Percentiles rank a stretch among this genome's conserved stretches.
Evolutionary conservation across 2,329 filamentous ascomycete genomes (phyloP).

Genomic region (Tetracladium maxilliforme): DNA sequence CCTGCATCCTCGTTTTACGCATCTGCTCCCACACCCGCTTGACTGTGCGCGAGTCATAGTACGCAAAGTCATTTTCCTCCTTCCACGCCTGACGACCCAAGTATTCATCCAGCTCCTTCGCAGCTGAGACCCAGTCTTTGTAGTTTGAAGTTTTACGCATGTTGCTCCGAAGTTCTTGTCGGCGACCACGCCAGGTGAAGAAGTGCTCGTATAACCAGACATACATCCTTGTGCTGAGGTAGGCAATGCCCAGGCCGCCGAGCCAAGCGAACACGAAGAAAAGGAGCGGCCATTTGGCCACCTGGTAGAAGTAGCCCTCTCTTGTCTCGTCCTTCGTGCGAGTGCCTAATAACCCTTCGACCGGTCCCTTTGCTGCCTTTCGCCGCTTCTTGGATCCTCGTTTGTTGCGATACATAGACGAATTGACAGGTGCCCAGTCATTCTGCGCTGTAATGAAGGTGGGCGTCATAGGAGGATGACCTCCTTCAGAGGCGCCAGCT

Average conservation of each 20-base stretch:
- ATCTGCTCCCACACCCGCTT: slow-evolving; percentile 65
- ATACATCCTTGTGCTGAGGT: slow-evolving; percentile 73
- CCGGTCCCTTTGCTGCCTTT: slow-evolving; percentile 6
- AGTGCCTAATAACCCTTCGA: slow-evolving; percentile 7
- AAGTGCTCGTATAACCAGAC: slow-evolving; percentile 88
- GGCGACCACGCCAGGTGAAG: slow-evolving; percentile 72
- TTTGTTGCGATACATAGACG: slow-evolving; percentile 24
- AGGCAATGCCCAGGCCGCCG: slow-evolving; percentile 53
- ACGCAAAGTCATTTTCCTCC: slow-evolving; percentile 59
- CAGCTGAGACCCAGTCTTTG: slow-evolving; percentile 68
- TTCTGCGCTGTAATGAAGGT: slow-evolving; percentile 83
- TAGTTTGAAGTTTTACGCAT: slow-evolving; percentile 64
- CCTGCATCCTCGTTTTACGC: slow-evolving; percentile 37
- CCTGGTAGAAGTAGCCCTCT: slow-evolving; percentile 78
- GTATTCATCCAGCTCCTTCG: slow-evolving; percentile 64
- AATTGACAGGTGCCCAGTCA: slow-evolving; percentile 85
- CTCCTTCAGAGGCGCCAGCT: too few relatives aligned
- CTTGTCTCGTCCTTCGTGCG: slow-evolving; percentile 80
- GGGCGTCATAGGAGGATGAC: too few relatives aligned
- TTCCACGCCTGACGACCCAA: slow-evolving; percentile 74
- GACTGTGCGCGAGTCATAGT: slow-evolving; percentile 84
- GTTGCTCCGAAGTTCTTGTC: slow-evolving; percentile 55
- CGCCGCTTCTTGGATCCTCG: slow-evolving; percentile 16
- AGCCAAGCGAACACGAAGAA: slow-evolving; percentile 73
- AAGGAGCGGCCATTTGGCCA: slow-evolving; percentile 88